Evolutionary conservation across 2,329 filamentous ascomycete genomes (phyloP).

Genomic region (Fusarium vanettenii): DNA sequence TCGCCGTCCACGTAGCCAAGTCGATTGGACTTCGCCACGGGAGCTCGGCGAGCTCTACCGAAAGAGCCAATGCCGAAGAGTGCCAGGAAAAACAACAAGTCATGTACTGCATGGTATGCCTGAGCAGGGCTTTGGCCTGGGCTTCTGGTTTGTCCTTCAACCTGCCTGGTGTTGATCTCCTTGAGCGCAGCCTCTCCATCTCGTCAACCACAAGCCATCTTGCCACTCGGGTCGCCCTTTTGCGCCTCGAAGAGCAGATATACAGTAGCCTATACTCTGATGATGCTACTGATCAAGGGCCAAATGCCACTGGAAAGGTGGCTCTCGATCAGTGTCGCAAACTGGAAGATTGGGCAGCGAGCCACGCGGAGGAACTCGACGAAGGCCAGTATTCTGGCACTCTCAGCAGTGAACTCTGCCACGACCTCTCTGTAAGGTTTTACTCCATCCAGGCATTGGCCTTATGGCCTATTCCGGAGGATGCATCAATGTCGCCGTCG

Average conservation of each 20-base stretch:
- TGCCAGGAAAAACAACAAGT: not conserved
- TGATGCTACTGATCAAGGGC: not conserved
- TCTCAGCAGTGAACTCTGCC: not conserved
- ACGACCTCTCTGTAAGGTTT: not conserved
- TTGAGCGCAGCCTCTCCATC: not conserved
- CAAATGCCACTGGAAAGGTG: not conserved
- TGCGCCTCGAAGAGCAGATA: constrained; percentile 4
- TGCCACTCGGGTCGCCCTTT: not conserved
- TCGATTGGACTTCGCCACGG: constrained; percentile 11
- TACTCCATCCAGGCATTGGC: not conserved
- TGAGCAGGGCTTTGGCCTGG: constrained; percentile 6
- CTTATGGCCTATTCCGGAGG: not conserved
- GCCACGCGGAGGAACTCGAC: not conserved
- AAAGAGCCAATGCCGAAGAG: not conserved
- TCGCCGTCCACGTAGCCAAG: constrained; percentile 12
- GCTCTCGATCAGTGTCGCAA: not conserved
- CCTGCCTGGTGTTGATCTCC: not conserved
- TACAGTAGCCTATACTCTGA: constrained; percentile 3
- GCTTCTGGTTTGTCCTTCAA: constrained; percentile 1
- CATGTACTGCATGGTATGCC: constrained; percentile 13
- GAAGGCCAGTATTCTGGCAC: not conserved
- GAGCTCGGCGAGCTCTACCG: not conserved
- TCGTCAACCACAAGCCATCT: not conserved
- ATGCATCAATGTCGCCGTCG: not conserved
- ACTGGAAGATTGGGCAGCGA: constrained; percentile 4